A percentile compares a stretch with the other conserved stretches of the same genome.
Evolutionary conservation across 345 rosid species (phyloP).

Genomic region (Brassica carinata): DNA sequence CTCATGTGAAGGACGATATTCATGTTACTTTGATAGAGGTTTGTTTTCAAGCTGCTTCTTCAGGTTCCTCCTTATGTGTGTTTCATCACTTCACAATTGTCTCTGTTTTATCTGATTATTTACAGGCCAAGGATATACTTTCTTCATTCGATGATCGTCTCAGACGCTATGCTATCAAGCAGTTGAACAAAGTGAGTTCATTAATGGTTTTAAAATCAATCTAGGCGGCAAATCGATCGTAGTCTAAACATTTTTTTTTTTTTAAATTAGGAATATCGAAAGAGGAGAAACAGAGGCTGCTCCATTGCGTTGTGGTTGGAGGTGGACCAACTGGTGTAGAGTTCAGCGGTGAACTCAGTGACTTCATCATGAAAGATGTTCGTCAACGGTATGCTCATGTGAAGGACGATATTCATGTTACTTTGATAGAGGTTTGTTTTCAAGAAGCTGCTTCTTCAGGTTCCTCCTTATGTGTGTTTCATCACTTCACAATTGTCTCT

Average conservation of each 20-base stretch:
- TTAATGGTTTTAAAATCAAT: not conserved
- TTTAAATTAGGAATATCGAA: slow-evolving; percentile 58
- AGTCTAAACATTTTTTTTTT: no score
- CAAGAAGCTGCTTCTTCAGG: not conserved
- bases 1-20: slow-evolving; percentile 83
- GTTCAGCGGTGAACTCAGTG: slow-evolving; percentile 97
- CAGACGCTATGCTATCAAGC: slow-evolving; percentile 86
- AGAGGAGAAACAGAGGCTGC: slow-evolving; percentile 77
- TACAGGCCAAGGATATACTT: slow-evolving; percentile 86
- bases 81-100: not conserved
- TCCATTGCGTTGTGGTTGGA: slow-evolving; percentile 95
- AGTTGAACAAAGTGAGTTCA: slow-evolving; percentile 72
- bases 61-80: not conserved
- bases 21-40: slow-evolving; percentile 96
- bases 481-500: slow-evolving; percentile 3
- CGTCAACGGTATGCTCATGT: slow-evolving; percentile 84
- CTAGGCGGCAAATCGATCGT: no score
- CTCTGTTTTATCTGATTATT: slow-evolving; percentile 16
- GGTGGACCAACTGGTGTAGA: slow-evolving; percentile 99
- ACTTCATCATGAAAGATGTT: slow-evolving; percentile 86
- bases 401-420: slow-evolving; percentile 81
- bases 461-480: not conserved
- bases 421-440: slow-evolving; percentile 84
- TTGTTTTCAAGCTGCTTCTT: slow-evolving; percentile 26
- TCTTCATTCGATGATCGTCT: slow-evolving; percentile 97